phyloP scores from a whole-genome alignment of 2,329 filamentous ascomycete species.

The Magnaporthales sp. region DNA sequence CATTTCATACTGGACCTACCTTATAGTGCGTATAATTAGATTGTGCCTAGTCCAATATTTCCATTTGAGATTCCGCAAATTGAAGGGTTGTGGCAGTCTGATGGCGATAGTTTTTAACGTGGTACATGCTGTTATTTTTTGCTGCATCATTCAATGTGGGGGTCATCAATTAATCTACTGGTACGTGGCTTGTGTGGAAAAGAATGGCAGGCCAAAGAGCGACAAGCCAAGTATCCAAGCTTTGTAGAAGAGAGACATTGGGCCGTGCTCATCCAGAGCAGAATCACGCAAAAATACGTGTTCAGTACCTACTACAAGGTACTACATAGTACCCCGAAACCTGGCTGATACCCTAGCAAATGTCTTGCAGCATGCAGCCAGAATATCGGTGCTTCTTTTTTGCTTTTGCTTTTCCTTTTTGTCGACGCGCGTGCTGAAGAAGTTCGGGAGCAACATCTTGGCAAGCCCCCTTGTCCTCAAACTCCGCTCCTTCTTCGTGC shows the following conservation, averaged over 20 bases:
- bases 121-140: background rate
- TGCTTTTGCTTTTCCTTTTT: background rate
- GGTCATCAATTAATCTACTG: background rate
- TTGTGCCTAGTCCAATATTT: background rate
- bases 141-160: background rate
- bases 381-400: background rate
- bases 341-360: background rate
- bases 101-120: background rate
- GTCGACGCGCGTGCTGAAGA: background rate
- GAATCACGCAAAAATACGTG: background rate
- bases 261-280: background rate
- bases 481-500: background rate
- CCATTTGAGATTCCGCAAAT: background rate
- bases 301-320: no score
- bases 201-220: background rate
- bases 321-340: background rate
- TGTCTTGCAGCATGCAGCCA: background rate
- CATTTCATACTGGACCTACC: background rate
- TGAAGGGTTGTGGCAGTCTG: background rate
- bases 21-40: background rate
- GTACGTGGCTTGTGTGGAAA: background rate
- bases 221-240: background rate
- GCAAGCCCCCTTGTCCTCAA: background rate
- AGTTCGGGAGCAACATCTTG: background rate
- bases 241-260: background rate